A percentile compares a stretch with the other conserved stretches of the same genome.
phyloP scores from a whole-genome alignment of 805 yeast species.

The Ogataea nitratoaversa region DNA sequence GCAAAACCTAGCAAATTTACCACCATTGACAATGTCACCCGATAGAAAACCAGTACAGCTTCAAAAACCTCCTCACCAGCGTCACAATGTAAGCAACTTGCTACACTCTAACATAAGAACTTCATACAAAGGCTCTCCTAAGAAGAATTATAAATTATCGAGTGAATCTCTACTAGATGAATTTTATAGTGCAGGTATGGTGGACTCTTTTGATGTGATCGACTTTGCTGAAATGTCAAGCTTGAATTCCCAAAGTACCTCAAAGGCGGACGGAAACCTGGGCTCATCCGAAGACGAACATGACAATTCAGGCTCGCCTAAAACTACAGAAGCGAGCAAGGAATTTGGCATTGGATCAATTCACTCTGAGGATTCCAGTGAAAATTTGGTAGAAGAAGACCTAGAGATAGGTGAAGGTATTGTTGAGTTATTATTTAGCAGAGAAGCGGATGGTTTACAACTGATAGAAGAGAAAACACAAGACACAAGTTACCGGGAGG shows the following conservation, averaged over 20 bases:
- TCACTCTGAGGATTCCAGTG: conserved; percentile 2
- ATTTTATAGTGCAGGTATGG: conserved; percentile 8
- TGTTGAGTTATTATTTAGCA: conserved; percentile 15
- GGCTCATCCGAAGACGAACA: no score
- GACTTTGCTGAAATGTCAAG: conserved; percentile 2
- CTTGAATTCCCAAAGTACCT: background rate
- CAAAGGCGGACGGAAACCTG: background rate
- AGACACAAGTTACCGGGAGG: no score
- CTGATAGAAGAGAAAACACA: conserved; percentile 5
- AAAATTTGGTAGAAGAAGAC: conserved; percentile 6
- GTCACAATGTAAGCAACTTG: background rate
- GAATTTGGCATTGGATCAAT: no score
- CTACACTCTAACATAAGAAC: conserved; percentile 3
- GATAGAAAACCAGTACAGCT: no score
- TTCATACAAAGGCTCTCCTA: conserved; percentile 7
- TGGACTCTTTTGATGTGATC: conserved; percentile 14
- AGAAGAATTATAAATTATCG: conserved; percentile 7
- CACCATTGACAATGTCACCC: no score
- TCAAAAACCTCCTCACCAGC: conserved; percentile 1
- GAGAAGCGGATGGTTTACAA: conserved; percentile 15
- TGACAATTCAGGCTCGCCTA: no score
- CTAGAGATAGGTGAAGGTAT: conserved; percentile 14
- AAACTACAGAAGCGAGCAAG: no score
- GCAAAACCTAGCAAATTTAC: no score
- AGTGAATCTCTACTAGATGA: conserved; percentile 14